These are phyloP conservation scores for Fusarium graminum DNA, from an alignment of 2,329 filamentous ascomycete species.

Conservation along the genomic window DNA sequence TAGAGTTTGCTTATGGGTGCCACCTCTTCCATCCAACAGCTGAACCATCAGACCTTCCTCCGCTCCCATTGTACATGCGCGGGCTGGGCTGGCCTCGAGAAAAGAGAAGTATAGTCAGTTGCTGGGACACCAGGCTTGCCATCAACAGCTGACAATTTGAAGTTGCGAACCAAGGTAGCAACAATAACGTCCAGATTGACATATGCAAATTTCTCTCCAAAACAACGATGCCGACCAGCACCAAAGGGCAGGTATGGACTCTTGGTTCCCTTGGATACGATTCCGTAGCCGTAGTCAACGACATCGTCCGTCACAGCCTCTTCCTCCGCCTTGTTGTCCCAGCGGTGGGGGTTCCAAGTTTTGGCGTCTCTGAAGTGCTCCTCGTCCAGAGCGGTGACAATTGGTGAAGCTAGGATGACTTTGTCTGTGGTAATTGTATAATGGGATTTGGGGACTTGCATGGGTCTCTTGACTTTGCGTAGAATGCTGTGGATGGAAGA, in stretches of 20 bases:
- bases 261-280: constrained; percentile 51
- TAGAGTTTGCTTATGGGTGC: background rate
- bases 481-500: constrained; percentile 80
- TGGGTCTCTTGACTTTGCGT: constrained; percentile 77
- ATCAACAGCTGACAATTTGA: constrained; percentile 70
- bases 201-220: constrained; percentile 83
- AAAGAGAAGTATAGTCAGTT: constrained; percentile 73
- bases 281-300: constrained; percentile 51
- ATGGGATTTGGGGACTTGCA: constrained; percentile 68
- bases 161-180: constrained; percentile 70
- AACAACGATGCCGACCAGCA: constrained; percentile 78
- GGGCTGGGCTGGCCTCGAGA: constrained; percentile 54
- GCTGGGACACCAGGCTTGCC: constrained; percentile 68
- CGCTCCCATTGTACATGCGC: constrained; percentile 54
- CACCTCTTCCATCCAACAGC: background rate
- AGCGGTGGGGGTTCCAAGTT: constrained; percentile 52
- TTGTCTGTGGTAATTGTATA: constrained; percentile 69
- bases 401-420: constrained; percentile 59
- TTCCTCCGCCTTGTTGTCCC: constrained; percentile 38
- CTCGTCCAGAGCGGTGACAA: constrained; percentile 61
- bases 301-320: constrained; percentile 37
- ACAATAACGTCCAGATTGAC: constrained; percentile 76
- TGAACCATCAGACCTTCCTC: constrained; percentile 19
- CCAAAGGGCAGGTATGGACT: constrained; percentile 75
- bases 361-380: constrained; percentile 67